Evolutionary conservation across 805 yeast genomes (phyloP).

Genomic region (Candida sakaeoensis): DNA sequence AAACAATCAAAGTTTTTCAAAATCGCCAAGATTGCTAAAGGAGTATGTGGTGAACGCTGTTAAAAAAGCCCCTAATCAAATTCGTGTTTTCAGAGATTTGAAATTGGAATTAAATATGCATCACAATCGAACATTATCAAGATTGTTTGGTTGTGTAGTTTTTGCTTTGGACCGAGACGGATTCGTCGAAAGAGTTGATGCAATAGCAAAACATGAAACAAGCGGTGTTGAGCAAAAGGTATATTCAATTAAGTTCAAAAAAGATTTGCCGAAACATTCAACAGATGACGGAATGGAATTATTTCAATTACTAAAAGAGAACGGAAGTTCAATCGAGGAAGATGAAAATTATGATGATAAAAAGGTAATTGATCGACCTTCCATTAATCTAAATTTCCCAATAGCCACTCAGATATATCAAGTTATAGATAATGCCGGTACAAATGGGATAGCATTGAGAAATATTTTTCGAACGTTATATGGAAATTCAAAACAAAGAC

Average conservation of each 20-base stretch:
- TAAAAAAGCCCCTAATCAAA: constrained; percentile 55
- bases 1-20: constrained; percentile 13
- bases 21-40: constrained; percentile 27
- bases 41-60: constrained; percentile 44
- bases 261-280: constrained; percentile 46
- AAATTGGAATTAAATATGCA: constrained; percentile 55
- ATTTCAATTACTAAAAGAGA: constrained; percentile 11
- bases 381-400: constrained; percentile 57
- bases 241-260: constrained; percentile 37
- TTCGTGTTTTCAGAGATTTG: constrained; percentile 59
- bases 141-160: constrained; percentile 48
- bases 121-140: constrained; percentile 33
- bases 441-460: constrained; percentile 58
- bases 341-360: constrained; percentile 25
- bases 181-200: constrained; percentile 49
- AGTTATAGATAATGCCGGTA: constrained; percentile 36
- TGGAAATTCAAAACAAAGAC: constrained; percentile 53
- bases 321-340: constrained; percentile 13
- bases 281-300: constrained; percentile 43
- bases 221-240: constrained; percentile 24
- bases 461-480: constrained; percentile 46
- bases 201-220: constrained; percentile 28
- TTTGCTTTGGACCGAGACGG: constrained; percentile 43
- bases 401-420: constrained; percentile 61
- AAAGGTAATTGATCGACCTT: constrained; percentile 24